Conservation (phyloP, 1,139 yeast genomes). For the Nadsonia commutata region DNA sequence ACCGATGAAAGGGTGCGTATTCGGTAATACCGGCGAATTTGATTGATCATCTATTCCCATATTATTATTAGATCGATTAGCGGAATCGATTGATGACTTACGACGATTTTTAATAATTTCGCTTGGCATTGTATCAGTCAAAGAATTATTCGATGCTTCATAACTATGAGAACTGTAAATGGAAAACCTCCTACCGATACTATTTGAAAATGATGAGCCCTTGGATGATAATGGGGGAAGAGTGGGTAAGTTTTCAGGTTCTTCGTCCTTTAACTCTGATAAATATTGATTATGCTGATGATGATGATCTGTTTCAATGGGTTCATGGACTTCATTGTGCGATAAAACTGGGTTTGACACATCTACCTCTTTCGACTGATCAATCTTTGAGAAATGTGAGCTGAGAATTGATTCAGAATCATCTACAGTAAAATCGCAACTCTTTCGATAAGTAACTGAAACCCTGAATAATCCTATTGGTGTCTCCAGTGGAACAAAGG, state of each 20-base stretch:
- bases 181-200: neutral
- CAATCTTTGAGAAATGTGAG: constrained; percentile 40
- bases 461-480: constrained; percentile 59
- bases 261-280: no score
- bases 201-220: constrained; percentile 1
- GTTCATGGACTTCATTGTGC: no score
- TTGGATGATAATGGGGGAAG: constrained; percentile 2
- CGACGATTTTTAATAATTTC: neutral
- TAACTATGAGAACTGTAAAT: neutral
- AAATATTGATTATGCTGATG: no score
- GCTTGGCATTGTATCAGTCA: neutral
- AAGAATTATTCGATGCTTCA: neutral
- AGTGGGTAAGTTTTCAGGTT: neutral
- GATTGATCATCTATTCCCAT: no score
- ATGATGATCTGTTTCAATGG: no score
- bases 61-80: constrained; percentile 3
- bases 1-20: no score
- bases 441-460: constrained; percentile 65
- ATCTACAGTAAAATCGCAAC: constrained; percentile 49
- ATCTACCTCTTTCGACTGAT: constrained; percentile 18
- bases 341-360: no score
- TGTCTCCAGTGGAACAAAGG: constrained; percentile 57
- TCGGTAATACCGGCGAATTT: no score
- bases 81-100: neutral
- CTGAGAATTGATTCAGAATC: constrained; percentile 55